Evolutionary conservation across 1,284 basidiomycete genomes (phyloP), one percentile per base, ranked within the genome.

Genomic region (Porodaedalea pini): DNA sequence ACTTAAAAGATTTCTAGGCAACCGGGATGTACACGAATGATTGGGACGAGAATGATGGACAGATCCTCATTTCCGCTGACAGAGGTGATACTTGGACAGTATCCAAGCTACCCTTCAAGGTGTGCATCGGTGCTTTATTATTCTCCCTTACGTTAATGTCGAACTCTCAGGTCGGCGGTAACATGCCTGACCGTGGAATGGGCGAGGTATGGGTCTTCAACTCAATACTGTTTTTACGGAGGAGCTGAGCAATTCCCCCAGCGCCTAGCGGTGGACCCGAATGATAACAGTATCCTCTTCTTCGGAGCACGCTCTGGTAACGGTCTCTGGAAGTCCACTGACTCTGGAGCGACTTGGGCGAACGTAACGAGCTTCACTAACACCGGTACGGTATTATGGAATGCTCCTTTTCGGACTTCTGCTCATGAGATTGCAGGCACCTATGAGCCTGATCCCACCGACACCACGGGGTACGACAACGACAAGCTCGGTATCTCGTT

Each of bases 1-100:
- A 7, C 23, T 21, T 15, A 36, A 13, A 3, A 10, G n/a, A n/a
- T n/a, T 5, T 31, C 27, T 7, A 82, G 79, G 81, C 81, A 1
- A 76, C 76, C 10, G 83, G 83, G 47, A 81, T 82, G 78, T 87
- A 86, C 63, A 85, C 83, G 2, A 86, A 85, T 67, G 78, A 72
- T 31, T 86, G 76, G 75, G 83, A 85, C 63, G 82, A 83, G 2
- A 83, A 80, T 64, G 82, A 85, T 56, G 85, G 84, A 2, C 75
- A 78, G 52, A 85, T 87, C 44, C 69, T 86, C n/a, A 78, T 80
- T 41, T 86, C 83, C 8, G 76, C 73, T 4, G 78, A 86, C 64
- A 74, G 77, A 57, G 83, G 84, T 10, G 66, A 73, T 15, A 80
- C 80, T 0, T 86, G 78, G 67, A 79, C 75, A 0, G 63, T 74